Conservation (phyloP, 441 rosid genomes). For the Brassica hybrid region DNA sequence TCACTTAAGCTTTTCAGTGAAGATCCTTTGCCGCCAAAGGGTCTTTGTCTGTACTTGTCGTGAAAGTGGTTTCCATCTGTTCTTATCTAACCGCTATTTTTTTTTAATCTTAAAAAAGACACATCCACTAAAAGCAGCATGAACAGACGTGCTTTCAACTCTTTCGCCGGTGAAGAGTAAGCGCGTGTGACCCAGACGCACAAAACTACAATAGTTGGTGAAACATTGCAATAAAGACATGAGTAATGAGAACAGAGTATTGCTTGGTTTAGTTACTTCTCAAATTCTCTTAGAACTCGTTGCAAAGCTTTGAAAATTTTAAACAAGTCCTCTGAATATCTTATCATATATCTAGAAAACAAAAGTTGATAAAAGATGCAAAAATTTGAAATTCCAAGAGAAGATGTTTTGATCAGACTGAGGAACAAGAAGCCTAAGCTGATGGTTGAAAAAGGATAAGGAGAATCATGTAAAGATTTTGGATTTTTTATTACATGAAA, state of each 20-base stretch:
- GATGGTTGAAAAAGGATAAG: conserved; percentile 14
- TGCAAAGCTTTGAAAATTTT: background rate
- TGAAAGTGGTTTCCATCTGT: conserved; percentile 8
- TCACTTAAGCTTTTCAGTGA: conserved; percentile 12
- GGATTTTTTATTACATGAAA: conserved; percentile 39
- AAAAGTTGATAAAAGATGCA: conserved; percentile 7
- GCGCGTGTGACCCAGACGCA: conserved; percentile 36
- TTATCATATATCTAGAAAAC: conserved; percentile 17
- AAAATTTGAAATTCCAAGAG: background rate
- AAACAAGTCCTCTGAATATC: background rate
- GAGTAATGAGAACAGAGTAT: background rate
- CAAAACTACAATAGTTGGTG: conserved; percentile 1
- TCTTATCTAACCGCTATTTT: conserved; percentile 6
- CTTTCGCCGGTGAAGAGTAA: conserved; percentile 35
- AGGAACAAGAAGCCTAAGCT: conserved; percentile 24
- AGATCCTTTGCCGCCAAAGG: conserved; percentile 17
- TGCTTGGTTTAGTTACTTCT: background rate
- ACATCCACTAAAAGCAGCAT: conserved; percentile 31
- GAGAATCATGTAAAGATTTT: background rate
- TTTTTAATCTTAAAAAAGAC: conserved; percentile 7
- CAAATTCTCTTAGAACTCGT: background rate
- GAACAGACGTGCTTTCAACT: background rate
- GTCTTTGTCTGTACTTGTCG: conserved; percentile 22
- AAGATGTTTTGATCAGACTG: conserved; percentile 19
- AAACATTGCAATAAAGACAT: background rate